Percentiles rank a stretch among this genome's conserved stretches.
Conservation (phyloP, 495 filamentous ascomycete genomes). For the Pseudoneurospora amorphoporcata region DNA sequence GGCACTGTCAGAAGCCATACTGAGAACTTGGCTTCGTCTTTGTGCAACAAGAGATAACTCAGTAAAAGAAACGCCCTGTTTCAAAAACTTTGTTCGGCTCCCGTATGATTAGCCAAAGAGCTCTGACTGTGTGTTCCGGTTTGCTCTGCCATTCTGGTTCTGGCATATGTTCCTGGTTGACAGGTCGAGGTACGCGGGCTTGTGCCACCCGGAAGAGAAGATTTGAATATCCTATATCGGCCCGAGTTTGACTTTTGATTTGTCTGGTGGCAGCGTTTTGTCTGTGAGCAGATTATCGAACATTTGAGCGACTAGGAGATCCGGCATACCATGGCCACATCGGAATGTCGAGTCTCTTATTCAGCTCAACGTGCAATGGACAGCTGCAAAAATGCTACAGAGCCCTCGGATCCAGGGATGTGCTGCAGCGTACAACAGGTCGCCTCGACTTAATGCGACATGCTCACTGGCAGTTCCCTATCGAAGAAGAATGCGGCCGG, state of each 20-base stretch:
- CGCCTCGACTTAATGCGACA: background rate
- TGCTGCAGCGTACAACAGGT: background rate
- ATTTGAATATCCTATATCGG: background rate
- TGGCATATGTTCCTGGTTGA: background rate
- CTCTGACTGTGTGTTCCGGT: background rate
- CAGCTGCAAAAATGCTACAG: background rate
- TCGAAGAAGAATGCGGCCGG: background rate
- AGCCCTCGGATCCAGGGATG: background rate
- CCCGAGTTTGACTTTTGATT: background rate
- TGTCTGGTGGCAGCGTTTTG: background rate
- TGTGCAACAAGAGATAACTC: background rate
- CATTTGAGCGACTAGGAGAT: background rate
- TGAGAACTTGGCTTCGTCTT: background rate
- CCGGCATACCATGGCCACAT: background rate
- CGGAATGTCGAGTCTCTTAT: background rate
- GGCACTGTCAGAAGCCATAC: background rate
- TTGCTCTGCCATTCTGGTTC: background rate
- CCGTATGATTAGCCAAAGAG: background rate
- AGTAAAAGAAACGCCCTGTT: background rate
- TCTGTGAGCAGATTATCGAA: background rate
- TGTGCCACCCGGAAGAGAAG: background rate
- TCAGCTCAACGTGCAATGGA: background rate
- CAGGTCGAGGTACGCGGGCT: background rate
- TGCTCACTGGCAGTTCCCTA: background rate
- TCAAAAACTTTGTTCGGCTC: background rate